Base-by-base conservation (phyloP, 2,329 filamentous ascomycete genomes). In the Gaeumannomyces tritici region DNA sequence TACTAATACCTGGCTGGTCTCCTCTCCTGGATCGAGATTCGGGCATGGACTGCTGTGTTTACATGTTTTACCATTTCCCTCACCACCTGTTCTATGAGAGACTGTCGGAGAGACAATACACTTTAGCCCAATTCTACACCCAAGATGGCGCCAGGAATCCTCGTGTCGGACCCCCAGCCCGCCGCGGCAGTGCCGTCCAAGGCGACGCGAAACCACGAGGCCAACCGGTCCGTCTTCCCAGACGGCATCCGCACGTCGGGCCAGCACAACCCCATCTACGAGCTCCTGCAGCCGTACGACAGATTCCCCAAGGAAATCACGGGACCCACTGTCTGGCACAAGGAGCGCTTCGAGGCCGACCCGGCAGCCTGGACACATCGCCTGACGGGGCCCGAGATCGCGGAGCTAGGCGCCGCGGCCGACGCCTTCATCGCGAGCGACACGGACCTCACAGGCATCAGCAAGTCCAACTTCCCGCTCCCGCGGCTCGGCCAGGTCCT, bases 321-420 rank as follows among this genome's bases (percentile, higher is more conserved):
- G 0, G 89, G 89, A 13, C 83, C 83, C 0, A 93, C 89, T 0
- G 84, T 90, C 33, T 95, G 90, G 90, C 79, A 82, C 62, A 80
- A 82, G 6, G 81, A 85, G 33, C 87, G 90, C 35, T 90, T 87
- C 69, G 77, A 76, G 62, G 73, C 81, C 66, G 78, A 82, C 67
- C 85, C 87, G 0, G 85, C 89, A 68, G 81, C 81, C 72, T 93
- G 90, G 90, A 86, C 87, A 6, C 89, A 92, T 74, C 76, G 76
- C 9, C 90, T 93, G 71, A 87, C 82, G 0, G 73, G 79, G 0
- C 80, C 84, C 2, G 89, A 93, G 72, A 76, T 91, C 26, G 74
- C 77, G 12, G 90, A 93, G 70, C 77, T 95, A 60, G 83, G 84
- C 68, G 71, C 76, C 26, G 82, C 88, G 0, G 83, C 89, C 0